phyloP scores from a whole-genome alignment of 495 filamentous ascomycete species.

The Penicillium canariense region DNA sequence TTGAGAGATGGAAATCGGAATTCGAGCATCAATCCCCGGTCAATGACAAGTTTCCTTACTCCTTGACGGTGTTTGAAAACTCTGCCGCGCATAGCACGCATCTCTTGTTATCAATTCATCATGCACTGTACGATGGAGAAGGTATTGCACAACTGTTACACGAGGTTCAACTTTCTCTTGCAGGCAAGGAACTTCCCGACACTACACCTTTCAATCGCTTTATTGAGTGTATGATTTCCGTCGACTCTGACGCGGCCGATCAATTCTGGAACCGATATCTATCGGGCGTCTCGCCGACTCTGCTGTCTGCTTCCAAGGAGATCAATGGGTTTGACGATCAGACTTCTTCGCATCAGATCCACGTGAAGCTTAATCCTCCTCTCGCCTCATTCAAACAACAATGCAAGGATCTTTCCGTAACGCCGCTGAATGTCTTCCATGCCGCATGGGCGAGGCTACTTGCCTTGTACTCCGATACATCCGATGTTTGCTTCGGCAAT shows the following conservation, averaged over 20 bases:
- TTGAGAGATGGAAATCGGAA: conserved; percentile 20
- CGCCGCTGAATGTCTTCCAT: conserved; percentile 64
- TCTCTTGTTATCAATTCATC: conserved; percentile 66
- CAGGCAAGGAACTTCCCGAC: conserved; percentile 40
- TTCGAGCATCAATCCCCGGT: conserved; percentile 25
- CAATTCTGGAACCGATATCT: conserved; percentile 62
- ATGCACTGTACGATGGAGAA: conserved; percentile 78
- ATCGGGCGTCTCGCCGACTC: conserved; percentile 43
- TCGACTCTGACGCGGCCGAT: conserved; percentile 41
- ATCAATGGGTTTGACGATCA: conserved; percentile 9
- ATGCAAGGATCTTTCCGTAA: conserved; percentile 52
- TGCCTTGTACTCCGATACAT: conserved; percentile 43
- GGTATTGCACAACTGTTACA: conserved; percentile 62
- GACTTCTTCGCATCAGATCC: conserved; percentile 21
- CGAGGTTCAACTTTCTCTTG: conserved; percentile 58
- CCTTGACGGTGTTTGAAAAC: conserved; percentile 23
- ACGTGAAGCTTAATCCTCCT: conserved; percentile 21
- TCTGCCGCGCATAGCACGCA: conserved; percentile 7
- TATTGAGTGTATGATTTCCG: conserved; percentile 43
- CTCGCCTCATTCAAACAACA: conserved; percentile 45
- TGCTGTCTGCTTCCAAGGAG: conserved; percentile 28
- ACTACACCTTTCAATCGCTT: conserved; percentile 33
- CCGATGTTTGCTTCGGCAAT: conserved; percentile 79
- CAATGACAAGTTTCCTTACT: conserved; percentile 29
- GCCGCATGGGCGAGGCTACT: conserved; percentile 65